Conservation (phyloP, 148 eudicot species). For the Chenopodium suecicum region DNA sequence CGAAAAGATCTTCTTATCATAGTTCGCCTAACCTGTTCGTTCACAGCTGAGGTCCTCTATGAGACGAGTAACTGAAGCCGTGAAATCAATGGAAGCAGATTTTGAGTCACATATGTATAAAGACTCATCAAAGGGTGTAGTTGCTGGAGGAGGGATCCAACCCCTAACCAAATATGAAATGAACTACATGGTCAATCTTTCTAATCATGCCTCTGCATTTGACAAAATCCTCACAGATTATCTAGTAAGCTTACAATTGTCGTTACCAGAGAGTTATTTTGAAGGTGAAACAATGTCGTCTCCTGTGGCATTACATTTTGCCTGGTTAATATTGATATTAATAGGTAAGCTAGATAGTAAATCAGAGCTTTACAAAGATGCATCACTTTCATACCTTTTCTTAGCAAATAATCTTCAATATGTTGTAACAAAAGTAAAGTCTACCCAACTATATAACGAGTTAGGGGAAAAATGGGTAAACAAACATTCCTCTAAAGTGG, state of each 20-base stretch:
- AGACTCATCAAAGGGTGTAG: constrained; percentile 40
- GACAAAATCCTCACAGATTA: constrained; percentile 46
- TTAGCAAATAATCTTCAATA: constrained; percentile 72
- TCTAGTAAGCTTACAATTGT: constrained; percentile 30
- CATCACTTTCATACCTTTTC: constrained; percentile 60
- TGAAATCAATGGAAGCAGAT: constrained; percentile 36
- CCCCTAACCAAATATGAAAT: constrained; percentile 56
- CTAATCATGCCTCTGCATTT: constrained; percentile 43
- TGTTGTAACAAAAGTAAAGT: constrained; percentile 45
- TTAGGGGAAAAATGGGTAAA: constrained; percentile 72
- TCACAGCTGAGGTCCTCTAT: constrained; percentile 38
- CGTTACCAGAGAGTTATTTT: constrained; percentile 50
- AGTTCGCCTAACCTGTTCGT: constrained; percentile 38
- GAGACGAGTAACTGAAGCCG: constrained; percentile 42
- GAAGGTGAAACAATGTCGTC: constrained; percentile 32
- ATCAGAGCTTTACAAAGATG: constrained; percentile 62
- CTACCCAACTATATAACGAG: constrained; percentile 44
- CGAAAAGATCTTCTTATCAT: constrained; percentile 47
- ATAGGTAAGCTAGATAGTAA: constrained; percentile 65
- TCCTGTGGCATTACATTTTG: constrained; percentile 43
- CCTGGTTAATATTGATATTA: constrained; percentile 62
- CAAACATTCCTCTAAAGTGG: constrained; percentile 47
- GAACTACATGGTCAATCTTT: constrained; percentile 44
- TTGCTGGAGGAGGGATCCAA: constrained; percentile 57
- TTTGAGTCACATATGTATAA: constrained; percentile 55